A percentile compares a stretch with the other conserved stretches of the same genome.
Conservation (phyloP, 768 basidiomycete genomes). For the Mycena kentingensis region DNA sequence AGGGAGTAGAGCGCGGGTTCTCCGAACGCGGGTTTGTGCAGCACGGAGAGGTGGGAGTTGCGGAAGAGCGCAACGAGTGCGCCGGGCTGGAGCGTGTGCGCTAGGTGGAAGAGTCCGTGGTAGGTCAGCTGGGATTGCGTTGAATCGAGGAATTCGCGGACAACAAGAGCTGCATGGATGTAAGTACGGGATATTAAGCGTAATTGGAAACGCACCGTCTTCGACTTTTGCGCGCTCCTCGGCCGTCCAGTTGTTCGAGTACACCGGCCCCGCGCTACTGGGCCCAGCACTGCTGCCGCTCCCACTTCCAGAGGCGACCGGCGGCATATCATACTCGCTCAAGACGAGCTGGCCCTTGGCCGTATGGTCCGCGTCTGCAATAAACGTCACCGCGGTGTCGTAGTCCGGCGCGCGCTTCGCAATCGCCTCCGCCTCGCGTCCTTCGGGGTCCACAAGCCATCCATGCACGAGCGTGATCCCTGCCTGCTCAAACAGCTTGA, state of each 20-base stretch:
- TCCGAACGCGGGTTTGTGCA: constrained; percentile 60
- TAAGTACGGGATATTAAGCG: constrained; percentile 1
- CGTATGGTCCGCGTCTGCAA: constrained; percentile 80
- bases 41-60: constrained; percentile 85
- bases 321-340: constrained; percentile 30
- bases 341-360: constrained; percentile 63
- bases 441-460: constrained; percentile 79
- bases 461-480: constrained; percentile 85
- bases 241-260: constrained; percentile 40
- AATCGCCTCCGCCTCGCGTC: constrained; percentile 58
- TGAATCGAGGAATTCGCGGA: constrained; percentile 67
- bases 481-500: constrained; percentile 82
- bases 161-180: constrained; percentile 55
- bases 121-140: constrained; percentile 87
- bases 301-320: constrained; percentile 13
- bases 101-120: constrained; percentile 81
- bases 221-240: constrained; percentile 66
- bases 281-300: constrained; percentile 26
- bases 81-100: constrained; percentile 56
- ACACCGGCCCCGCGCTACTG: constrained; percentile 25
- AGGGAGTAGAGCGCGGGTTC: constrained; percentile 70
- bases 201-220: constrained; percentile 53
- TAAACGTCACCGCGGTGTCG: constrained; percentile 69
- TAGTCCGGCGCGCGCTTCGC: constrained; percentile 58
- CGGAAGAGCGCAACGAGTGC: constrained; percentile 85